These are phyloP conservation scores for Cylindrotheca closterium DNA, from an alignment of 108 stramenopile genomes.

Conservation along the genomic window DNA sequence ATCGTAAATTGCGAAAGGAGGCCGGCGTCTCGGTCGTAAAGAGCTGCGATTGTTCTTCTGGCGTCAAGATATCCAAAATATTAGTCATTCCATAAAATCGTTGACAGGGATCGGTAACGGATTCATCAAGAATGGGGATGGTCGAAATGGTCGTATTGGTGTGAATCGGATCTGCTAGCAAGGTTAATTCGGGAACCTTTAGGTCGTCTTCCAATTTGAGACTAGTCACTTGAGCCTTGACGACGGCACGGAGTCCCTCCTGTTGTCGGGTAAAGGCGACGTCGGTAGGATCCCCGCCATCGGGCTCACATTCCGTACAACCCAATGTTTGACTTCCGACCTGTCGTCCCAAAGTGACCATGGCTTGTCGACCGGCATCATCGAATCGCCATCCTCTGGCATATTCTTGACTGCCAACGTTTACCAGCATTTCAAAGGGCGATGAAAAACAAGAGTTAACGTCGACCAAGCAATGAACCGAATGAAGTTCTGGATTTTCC, in stretches of 20 bases:
- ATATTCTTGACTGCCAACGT: conserved; percentile 1
- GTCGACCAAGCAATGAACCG: conserved; percentile 49
- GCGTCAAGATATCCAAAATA: background rate
- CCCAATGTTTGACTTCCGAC: background rate
- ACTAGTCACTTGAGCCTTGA: background rate
- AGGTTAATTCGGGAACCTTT: background rate
- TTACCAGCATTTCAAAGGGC: conserved; percentile 32
- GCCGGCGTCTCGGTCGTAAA: background rate
- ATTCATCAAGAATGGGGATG: too few species aligned
- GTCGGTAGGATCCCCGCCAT: too few species aligned
- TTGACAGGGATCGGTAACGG: background rate
- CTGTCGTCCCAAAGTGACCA: conserved; percentile 6
- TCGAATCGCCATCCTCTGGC: conserved; percentile 18
- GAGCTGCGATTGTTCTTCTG: background rate
- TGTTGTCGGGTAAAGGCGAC: too few species aligned
- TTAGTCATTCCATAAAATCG: background rate
- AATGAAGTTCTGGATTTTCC: conserved; percentile 31
- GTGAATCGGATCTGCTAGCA: background rate
- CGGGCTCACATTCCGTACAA: conserved; percentile 5
- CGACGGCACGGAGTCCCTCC: background rate
- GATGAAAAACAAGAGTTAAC: conserved; percentile 21
- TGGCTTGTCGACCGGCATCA: conserved; percentile 8
- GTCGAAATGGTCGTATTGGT: background rate
- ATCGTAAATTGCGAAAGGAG: background rate
- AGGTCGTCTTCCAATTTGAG: background rate